Base-by-base conservation (phyloP, 805 yeast species). In the Kluyveromyces starmeri region DNA sequence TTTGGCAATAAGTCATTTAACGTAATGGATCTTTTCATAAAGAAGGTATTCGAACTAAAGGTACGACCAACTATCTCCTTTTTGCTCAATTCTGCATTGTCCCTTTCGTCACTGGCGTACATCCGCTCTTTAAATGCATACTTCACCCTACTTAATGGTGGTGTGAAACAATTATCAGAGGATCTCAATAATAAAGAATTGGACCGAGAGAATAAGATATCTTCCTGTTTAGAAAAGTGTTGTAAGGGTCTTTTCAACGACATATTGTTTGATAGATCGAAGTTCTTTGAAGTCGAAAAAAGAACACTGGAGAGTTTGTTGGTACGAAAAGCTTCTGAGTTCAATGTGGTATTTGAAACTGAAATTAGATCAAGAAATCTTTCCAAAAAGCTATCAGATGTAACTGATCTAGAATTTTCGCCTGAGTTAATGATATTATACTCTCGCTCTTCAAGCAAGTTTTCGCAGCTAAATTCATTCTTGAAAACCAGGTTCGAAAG, bases 41-140 rank as follows among this genome's bases (percentile, higher is more conserved):
- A 81, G 50, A 70, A 94, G 46, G 66, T 82, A 8, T 83, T 79
- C 58, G 86, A 80, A 0, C 89, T 83, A 55, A 70, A 83, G 43
- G 60, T 80, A 20, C 70, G 72, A 42, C 64, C 71, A 13, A 67
- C 73, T 46, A 63, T 78, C 12, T 76, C 75, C 40, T 59, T 70
- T 1, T 61, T 83, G 20, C 57, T 86, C 20, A 75, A 70, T 33
- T 72, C 69, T 37, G 78, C 95, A 0, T 68, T 72, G 31, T 68
- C 81, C 2, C 62, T 72, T 5, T 73, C 83, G 16, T 66, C 75
- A 2, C 59, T 86, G 34, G 80, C 94, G 0, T 84, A 80, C 51
- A 75, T 86, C 2, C 69, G 97, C 48, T 68, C 79, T 1, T 58
- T 89, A 21, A 83, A 84, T 56, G 65, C 77, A 2, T 62, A 81